Conservation (phyloP, 257 asterid genomes). For the Misopates orontium region DNA sequence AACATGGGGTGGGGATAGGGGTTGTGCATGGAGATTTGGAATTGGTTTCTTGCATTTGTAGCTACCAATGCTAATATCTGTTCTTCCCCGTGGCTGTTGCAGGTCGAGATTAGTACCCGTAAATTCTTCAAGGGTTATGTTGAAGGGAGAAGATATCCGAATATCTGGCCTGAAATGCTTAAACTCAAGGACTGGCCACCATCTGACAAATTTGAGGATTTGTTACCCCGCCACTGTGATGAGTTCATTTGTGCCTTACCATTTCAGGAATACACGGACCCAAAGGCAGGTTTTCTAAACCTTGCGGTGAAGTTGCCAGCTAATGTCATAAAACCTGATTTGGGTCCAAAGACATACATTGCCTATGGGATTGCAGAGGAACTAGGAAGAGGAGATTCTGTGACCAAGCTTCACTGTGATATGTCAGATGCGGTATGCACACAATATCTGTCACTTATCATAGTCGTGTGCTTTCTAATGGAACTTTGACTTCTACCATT, state of each 20-base stretch:
- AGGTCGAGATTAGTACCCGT: constrained; percentile 74
- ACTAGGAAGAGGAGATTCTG: constrained; percentile 97
- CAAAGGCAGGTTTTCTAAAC: constrained; percentile 75
- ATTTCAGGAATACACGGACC: constrained; percentile 85
- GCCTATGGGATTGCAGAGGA: constrained; percentile 75
- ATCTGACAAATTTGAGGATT: constrained; percentile 78
- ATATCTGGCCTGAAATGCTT: constrained; percentile 97
- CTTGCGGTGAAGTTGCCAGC: constrained; percentile 81
- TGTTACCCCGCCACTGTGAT: constrained; percentile 91
- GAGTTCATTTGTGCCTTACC: constrained; percentile 89
- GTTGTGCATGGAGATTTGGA: not conserved
- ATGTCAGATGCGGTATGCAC: constrained; percentile 93
- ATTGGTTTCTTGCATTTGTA: constrained; percentile 6
- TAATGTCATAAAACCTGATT: constrained; percentile 69
- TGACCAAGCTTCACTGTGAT: constrained; percentile 91
- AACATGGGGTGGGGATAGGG: too few species aligned
- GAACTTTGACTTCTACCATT: constrained; percentile 1
- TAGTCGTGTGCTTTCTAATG: constrained; percentile 7
- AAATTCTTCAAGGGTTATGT: constrained; percentile 77
- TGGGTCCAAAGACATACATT: constrained; percentile 96
- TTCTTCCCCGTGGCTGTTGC: constrained; percentile 17
- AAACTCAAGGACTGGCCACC: constrained; percentile 99
- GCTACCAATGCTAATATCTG: constrained; percentile 24
- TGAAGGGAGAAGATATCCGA: constrained; percentile 67
- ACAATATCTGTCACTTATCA: not conserved